Base-by-base conservation (phyloP, 2,329 filamentous ascomycete species). In the Cladosporium sphaerospermum region DNA sequence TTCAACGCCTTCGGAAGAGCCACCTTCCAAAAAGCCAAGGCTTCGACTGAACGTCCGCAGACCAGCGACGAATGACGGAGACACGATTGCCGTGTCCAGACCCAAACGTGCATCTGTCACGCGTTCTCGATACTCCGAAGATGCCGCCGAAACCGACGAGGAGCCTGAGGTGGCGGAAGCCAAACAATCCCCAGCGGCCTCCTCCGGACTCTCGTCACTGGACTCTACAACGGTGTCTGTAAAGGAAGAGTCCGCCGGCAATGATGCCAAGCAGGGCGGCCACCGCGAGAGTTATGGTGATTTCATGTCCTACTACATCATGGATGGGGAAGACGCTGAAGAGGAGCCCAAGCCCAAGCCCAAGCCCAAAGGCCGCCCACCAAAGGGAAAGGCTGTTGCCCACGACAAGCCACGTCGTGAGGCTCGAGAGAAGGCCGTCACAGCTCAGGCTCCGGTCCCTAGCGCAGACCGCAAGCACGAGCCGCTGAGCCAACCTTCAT, bases 251-350 rank as follows among this genome's bases (percentile, higher is more conserved):
- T 16, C 36, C 41, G 28, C 32, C 16, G 34, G 34, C 4, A 42
- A 19, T 10, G 32, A 44, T 11, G 34, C 41, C 18, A 51, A 43
- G 19, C 16, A 23, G 7, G 33, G 40, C 19, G 47, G 42, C 9
- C 36, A 39, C 6, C 47, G 57, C 13, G 54, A 59, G 42, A 62
- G 60, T 19, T 67, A 65, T 54, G 64, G 61, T 18, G 62, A 65
- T 36, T 67, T 69, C 48, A 57, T 64, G 56, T 59, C 52, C 8
- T 67, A 64, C 54, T 69, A 67, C 52, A 60, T 67, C 52, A 55
- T 59, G 13, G 64, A 57, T 13, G 59, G 55, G 33, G 62, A 60
- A 14, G 58, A 63, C 6, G 59, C 60, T 7, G 51, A 56, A 37
- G 48, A 51, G 7, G 4, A 31, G 4, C 16, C 40, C n/a, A 14